These are phyloP conservation scores for Wickerhamomyces strasburgensis DNA, from an alignment of 805 yeast genomes.

Conservation along the genomic window DNA sequence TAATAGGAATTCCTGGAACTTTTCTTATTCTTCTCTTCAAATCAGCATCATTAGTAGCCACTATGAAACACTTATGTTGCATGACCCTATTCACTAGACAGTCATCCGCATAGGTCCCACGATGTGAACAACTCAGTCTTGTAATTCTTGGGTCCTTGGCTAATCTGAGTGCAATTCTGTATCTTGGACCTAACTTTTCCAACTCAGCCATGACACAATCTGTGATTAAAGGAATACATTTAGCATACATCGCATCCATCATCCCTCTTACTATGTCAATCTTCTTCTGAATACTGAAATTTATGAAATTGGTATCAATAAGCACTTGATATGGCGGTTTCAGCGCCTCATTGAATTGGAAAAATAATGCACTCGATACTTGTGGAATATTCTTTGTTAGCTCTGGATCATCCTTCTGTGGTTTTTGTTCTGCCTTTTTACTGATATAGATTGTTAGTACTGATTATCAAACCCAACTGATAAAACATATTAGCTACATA, in stretches of 20 bases:
- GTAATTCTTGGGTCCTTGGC: constrained; percentile 93
- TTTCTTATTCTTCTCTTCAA: constrained; percentile 89
- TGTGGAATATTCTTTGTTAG: constrained; percentile 76
- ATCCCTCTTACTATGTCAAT: constrained; percentile 92
- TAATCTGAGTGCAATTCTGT: constrained; percentile 83
- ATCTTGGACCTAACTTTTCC: constrained; percentile 92
- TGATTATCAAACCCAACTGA: constrained; percentile 23
- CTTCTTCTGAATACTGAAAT: constrained; percentile 93
- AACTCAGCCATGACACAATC: constrained; percentile 98
- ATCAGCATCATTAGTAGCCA: constrained; percentile 98
- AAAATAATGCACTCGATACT: constrained; percentile 91
- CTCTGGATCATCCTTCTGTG: constrained; percentile 65
- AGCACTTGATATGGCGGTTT: constrained; percentile 98
- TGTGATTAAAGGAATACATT: constrained; percentile 91
- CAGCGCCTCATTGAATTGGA: constrained; percentile 89
- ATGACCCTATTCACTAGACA: constrained; percentile 89
- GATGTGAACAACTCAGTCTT: constrained; percentile 83
- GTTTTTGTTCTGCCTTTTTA: constrained; percentile 38
- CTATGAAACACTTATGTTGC: constrained; percentile 95
- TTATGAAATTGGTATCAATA: constrained; percentile 94
- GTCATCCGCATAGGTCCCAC: constrained; percentile 98
- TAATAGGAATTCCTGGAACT: constrained; percentile 93
- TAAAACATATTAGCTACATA: no score
- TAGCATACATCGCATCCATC: constrained; percentile 94
- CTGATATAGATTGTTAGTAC: constrained; percentile 17